Percentiles rank a stretch among this genome's conserved stretches.
These are phyloP conservation scores for Apiospora arundinis DNA, from an alignment of 2,329 filamentous ascomycete species.

Conservation along the genomic window DNA sequence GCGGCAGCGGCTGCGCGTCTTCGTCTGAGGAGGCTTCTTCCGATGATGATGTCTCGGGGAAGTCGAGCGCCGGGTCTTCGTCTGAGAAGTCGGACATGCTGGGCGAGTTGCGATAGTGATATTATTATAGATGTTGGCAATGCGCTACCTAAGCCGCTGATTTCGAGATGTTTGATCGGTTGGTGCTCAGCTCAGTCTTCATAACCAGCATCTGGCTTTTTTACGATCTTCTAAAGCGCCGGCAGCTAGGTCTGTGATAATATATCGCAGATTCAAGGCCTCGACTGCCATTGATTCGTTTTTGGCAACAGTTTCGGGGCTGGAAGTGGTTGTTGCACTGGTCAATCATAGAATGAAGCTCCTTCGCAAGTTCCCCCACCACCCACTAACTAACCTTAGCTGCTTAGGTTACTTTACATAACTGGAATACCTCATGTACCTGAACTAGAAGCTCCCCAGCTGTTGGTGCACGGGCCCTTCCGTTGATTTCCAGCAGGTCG, in stretches of 20 bases:
- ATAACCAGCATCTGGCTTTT: neutral
- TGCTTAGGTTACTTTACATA: too few relatives aligned
- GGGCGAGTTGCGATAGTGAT: neutral
- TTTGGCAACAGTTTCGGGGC: neutral
- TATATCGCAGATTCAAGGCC: neutral
- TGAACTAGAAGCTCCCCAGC: neutral
- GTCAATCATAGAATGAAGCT: neutral
- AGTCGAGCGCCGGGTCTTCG: slow-evolving; percentile 23
- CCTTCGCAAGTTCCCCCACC: neutral
- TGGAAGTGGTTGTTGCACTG: neutral
- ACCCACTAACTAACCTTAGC: too few relatives aligned
- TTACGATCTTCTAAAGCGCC: neutral
- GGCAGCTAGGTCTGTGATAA: neutral
- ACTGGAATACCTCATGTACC: neutral
- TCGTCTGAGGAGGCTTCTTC: slow-evolving; percentile 35
- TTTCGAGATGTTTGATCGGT: neutral
- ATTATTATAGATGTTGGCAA: neutral
- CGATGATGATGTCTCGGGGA: slow-evolving; percentile 21
- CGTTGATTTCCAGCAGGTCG: neutral
- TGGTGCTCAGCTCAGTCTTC: neutral
- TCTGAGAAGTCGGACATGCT: slow-evolving; percentile 26
- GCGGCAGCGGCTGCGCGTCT: slow-evolving; percentile 48
- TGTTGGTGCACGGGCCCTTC: neutral
- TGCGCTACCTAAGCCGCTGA: neutral
- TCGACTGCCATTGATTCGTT: neutral